These are phyloP conservation scores for Sclerotinia trifoliorum DNA, from an alignment of 2,329 filamentous ascomycete genomes.

Conservation along the genomic window DNA sequence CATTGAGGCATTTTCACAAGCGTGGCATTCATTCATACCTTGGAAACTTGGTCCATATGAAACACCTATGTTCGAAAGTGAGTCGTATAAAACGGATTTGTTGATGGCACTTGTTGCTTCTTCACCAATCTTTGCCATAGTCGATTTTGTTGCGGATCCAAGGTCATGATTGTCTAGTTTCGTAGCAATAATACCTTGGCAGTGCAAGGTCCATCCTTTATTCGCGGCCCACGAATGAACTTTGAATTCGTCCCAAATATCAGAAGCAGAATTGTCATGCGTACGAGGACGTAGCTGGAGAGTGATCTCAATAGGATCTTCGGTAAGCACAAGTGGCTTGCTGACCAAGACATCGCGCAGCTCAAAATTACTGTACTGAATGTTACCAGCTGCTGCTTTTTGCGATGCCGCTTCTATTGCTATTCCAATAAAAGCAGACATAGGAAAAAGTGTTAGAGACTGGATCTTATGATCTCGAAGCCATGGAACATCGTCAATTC, in stretches of 20 bases:
- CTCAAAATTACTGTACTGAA: conserved; percentile 41
- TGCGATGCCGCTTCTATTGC: conserved; percentile 37
- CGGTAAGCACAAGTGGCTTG: conserved; percentile 20
- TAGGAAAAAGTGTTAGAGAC: conserved; percentile 39
- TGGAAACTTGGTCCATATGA: conserved; percentile 50
- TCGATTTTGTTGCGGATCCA: neutral
- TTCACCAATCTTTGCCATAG: neutral
- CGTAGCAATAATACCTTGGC: conserved; percentile 43
- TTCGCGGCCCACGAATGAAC: conserved; percentile 16
- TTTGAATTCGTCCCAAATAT: conserved; percentile 21
- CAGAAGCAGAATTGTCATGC: conserved; percentile 41
- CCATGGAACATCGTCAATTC: conserved; percentile 21
- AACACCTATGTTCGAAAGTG: conserved; percentile 42
- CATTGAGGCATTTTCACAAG: conserved; percentile 13
- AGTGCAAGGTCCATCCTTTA: conserved; percentile 48
- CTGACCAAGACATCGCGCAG: conserved; percentile 17
- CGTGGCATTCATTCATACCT: conserved; percentile 21
- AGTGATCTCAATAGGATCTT: conserved; percentile 50
- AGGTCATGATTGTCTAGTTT: neutral
- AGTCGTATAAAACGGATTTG: conserved; percentile 19
- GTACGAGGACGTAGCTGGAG: conserved; percentile 47
- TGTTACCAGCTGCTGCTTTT: conserved; percentile 28
- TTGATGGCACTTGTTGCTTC: neutral
- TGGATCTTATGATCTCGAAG: conserved; percentile 50
- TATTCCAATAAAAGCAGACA: conserved; percentile 38